phyloP scores from a whole-genome alignment of 176 grass and related monocot genomes.

The Avena insularis region DNA sequence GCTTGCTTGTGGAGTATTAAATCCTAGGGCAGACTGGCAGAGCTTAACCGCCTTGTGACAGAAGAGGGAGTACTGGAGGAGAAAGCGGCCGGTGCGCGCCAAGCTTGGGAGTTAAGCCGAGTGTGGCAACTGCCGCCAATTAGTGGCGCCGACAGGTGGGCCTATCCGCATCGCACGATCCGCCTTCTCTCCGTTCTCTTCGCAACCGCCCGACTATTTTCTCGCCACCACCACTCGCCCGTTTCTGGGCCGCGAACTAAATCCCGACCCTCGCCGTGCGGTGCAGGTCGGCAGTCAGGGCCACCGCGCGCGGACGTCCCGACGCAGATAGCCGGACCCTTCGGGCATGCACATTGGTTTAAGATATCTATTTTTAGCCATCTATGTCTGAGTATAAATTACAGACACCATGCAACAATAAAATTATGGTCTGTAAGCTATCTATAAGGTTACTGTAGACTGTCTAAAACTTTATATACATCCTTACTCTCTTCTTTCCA shows the following conservation, averaged over 20 bases:
- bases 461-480: no score
- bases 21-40: not conserved
- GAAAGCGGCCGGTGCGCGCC: not conserved
- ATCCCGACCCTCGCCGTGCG: not conserved
- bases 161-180: not conserved
- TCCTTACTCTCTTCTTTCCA: no score
- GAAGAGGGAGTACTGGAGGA: not conserved
- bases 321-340: no score
- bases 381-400: no score
- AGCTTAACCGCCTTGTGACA: conserved; percentile 29
- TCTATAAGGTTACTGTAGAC: no score
- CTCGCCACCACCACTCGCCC: not conserved
- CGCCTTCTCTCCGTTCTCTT: not conserved
- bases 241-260: not conserved
- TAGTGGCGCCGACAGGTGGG: not conserved
- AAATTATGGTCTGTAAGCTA: no score
- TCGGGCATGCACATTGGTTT: no score
- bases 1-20: not conserved
- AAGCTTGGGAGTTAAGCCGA: not conserved
- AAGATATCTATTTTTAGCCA: no score
- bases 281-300: not conserved
- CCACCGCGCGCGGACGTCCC: no score
- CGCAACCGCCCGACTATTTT: not conserved
- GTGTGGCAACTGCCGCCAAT: not conserved
- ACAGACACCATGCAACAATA: no score